Percentiles rank a stretch among this genome's conserved stretches.
Evolutionary conservation across 495 filamentous ascomycete genomes (phyloP).

Genomic region (Saxophila tyrrhenica): DNA sequence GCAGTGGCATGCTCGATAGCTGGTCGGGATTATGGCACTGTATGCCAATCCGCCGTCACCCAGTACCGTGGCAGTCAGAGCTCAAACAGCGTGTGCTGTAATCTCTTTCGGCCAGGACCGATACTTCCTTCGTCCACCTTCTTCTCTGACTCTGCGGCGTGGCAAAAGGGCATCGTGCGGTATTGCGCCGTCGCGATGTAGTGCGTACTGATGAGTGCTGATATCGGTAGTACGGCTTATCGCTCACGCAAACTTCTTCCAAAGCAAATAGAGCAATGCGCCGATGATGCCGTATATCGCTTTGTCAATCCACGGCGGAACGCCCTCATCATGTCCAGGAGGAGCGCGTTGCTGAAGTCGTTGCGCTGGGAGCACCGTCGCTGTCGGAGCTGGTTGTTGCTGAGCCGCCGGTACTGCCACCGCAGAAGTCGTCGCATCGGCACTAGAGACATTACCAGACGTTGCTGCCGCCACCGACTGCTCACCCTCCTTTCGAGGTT

Average conservation of each 20-base stretch:
- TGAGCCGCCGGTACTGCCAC: neutral
- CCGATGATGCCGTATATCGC: conserved; percentile 43
- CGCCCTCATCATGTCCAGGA: conserved; percentile 27
- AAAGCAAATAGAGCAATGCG: conserved; percentile 33
- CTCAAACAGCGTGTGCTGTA: too few species aligned
- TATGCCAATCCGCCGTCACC: too few species aligned
- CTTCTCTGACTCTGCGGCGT: too few species aligned
- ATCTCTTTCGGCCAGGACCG: too few species aligned
- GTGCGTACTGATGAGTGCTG: too few species aligned
- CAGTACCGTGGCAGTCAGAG: too few species aligned
- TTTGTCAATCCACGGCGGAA: conserved; percentile 51
- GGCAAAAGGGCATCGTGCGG: too few species aligned
- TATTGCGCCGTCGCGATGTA: too few species aligned
- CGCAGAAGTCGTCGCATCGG: neutral
- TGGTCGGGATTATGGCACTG: too few species aligned
- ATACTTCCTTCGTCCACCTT: too few species aligned
- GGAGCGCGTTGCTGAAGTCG: conserved; percentile 1
- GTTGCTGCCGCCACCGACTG: conserved; percentile 35
- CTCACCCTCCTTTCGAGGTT: conserved; percentile 29
- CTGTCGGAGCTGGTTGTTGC: conserved; percentile 5
- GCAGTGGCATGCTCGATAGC: too few species aligned
- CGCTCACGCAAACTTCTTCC: neutral
- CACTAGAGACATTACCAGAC: neutral
- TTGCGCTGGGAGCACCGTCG: neutral
- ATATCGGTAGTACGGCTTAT: neutral